Base-by-base conservation (phyloP, 345 rosid genomes). In the Kandelia obovata region DNA sequence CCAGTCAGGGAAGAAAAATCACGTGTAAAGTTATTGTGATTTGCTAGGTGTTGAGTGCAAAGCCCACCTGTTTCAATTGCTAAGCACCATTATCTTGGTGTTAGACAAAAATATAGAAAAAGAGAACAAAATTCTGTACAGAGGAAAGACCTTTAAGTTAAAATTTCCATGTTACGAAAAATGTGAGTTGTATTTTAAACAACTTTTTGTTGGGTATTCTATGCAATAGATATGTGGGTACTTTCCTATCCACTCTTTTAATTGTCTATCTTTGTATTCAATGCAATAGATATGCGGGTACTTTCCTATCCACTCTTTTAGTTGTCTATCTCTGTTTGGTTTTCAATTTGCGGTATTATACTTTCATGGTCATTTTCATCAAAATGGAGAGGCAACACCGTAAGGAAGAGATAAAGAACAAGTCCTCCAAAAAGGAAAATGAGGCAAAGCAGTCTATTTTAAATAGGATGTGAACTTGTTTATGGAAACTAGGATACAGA, bases 331-430 rank as follows among this genome's bases (percentile, higher is more conserved):
- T 52, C 13, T 30, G 39, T n/a, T 46, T 25, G 2, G 13, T 7
- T 62, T 57, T 65, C 26, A 20, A 6, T 66, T 64, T 28, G 34
- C 28, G 26, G 30, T 67, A 62, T 67, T 34, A 67, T 47, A n/a
- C 17, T 57, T 65, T 39, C 9, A 28, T 58, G 0, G 59, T 57
- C 20, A 47, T 72, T 10, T 71, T 81, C 57, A 58, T 66, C 80
- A 96, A 98, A 80, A 87, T 92, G 96, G 99, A 96, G 71, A 83
- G 97, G 71, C 99, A 90, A 67, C 96, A 97, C 8, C 88, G 97
- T 0, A 98, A 96, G 85, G 99, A 92, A 65, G 99, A 96, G 73
- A 75, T 86, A 65, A 96, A 89, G 81, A 83, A 79, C 53, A 80
- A 89, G 75, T 87, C 98, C 66, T 91, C 97, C 62, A 94, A 87